A percentile compares a stretch with the other conserved stretches of the same genome.
Evolutionary conservation across 2,329 filamentous ascomycete species (phyloP).

Genomic region (Aspergillus quadricinctus): DNA sequence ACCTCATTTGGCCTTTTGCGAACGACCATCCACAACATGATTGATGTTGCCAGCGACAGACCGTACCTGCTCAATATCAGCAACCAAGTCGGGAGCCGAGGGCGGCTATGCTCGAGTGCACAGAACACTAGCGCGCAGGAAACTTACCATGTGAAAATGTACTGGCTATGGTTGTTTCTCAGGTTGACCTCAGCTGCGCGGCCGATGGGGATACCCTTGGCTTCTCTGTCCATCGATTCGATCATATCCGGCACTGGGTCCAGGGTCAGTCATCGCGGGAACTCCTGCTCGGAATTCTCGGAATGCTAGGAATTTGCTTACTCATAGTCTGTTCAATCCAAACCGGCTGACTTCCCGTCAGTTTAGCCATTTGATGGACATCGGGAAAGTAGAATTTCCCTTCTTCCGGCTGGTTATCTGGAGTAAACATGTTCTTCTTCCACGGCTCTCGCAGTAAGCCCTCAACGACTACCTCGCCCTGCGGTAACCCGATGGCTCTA

Average conservation of each 20-base stretch:
- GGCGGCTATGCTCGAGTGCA: background rate
- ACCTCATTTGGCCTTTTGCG: conserved; percentile 77
- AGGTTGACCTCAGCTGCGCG: conserved; percentile 84
- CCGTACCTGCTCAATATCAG: conserved; percentile 65
- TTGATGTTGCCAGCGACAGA: conserved; percentile 73
- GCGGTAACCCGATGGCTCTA: conserved; percentile 61
- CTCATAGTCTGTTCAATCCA: conserved; percentile 97
- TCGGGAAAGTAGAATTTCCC: conserved; percentile 94
- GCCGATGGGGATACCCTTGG: conserved; percentile 83
- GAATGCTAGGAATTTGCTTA: conserved; percentile 37
- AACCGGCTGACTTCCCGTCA: conserved; percentile 78
- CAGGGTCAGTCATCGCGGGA: conserved; percentile 12
- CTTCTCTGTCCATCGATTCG: conserved; percentile 67
- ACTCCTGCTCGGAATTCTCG: background rate
- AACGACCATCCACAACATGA: conserved; percentile 96
- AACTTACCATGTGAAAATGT: conserved; percentile 95
- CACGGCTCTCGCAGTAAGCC: conserved; percentile 83
- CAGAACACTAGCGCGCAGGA: background rate
- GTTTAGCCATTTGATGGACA: conserved; percentile 80
- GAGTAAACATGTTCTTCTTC: conserved; percentile 98
- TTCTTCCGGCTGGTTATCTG: conserved; percentile 76
- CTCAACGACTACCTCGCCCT: conserved; percentile 71
- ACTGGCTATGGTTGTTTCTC: conserved; percentile 94
- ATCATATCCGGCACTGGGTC: conserved; percentile 70
- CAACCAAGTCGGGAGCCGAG: background rate